Percentiles rank a stretch among this genome's conserved stretches.
phyloP scores from a whole-genome alignment of 225 moss, liverwort and hornwort species.

The Rhytidiadelphus loreus region DNA sequence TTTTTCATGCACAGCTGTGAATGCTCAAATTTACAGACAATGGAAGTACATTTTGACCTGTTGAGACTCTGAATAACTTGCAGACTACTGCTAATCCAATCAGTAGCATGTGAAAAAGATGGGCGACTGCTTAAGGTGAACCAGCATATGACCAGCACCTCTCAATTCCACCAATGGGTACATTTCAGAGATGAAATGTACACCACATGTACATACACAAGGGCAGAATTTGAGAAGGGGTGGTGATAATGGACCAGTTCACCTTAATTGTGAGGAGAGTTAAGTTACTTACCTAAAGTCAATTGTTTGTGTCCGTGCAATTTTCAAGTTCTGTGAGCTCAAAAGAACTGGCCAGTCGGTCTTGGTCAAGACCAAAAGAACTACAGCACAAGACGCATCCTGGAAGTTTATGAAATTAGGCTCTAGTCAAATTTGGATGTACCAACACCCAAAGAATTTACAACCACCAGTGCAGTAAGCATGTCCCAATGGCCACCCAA shows the following conservation, averaged over 20 bases:
- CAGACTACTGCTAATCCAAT: not conserved
- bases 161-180: rapidly evolving
- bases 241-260: not conserved
- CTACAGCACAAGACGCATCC: not conserved
- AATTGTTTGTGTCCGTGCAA: not conserved
- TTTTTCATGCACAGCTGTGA: not conserved
- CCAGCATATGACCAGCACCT: too few relatives aligned
- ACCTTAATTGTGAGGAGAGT: not conserved
- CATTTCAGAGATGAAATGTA: not conserved
- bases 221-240: not conserved
- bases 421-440: not conserved
- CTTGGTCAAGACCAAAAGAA: not conserved
- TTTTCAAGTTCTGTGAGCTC: not conserved
- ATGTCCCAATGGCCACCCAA: too few relatives aligned
- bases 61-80: not conserved
- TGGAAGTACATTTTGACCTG: not conserved
- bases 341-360: too few relatives aligned
- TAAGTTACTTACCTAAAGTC: not conserved
- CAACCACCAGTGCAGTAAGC: not conserved
- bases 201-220: not conserved
- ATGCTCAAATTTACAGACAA: not conserved
- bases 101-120: not conserved
- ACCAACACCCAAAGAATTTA: not conserved
- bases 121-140: not conserved
- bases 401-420: not conserved